Evolutionary conservation across 306 rosid genomes (phyloP), one percentile per base, ranked within the genome.

Genomic region (Sechiopsis laciniata): DNA sequence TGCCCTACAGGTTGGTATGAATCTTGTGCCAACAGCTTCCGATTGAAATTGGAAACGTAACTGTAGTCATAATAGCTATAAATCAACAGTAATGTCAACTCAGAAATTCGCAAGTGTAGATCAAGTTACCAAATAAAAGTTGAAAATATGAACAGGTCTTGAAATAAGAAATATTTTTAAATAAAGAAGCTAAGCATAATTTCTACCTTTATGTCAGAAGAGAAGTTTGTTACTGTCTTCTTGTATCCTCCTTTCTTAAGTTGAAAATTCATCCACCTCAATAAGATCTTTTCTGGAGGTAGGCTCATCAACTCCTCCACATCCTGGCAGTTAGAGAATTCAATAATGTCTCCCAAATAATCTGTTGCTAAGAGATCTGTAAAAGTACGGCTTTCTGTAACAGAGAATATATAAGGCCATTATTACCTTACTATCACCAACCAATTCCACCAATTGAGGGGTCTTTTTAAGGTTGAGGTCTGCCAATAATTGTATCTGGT

Each of bases 251-350:
- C 76, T 85, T 91, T 94, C 86, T 85, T 94, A 81, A 94, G 80
- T 55, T 89, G 96, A 78, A 91, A 94, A 86, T 94, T 94, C 99
- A 94, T 91, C 99, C 99, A 94, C 74, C 97, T 84, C 46, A 94
- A 79, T 80, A 94, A 75, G 83, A 94, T 88, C 83, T 91, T 94
- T 81, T 94, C 99, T 32, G 99, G 99, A n/a, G 99, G 84, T 55
- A 94, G 89, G 75, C 85, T 89, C 95, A 94, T 86, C 81, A 94
- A 83, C 87, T 94, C 99, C 81, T 94, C 97, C 85, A 94, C 89
- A 58, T 94, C 99, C 99, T 94, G 83, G 76, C 57, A 71, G 68
- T 79, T 80, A 0, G 35, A 51, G 45, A 51, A 81, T 55, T 66
- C 15, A 40, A 78, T 66, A 84, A 45, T 51, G 42, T 26, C 10